phyloP scores from a whole-genome alignment of 805 yeast genomes.

The Sugiyamaella mastotermitis region DNA sequence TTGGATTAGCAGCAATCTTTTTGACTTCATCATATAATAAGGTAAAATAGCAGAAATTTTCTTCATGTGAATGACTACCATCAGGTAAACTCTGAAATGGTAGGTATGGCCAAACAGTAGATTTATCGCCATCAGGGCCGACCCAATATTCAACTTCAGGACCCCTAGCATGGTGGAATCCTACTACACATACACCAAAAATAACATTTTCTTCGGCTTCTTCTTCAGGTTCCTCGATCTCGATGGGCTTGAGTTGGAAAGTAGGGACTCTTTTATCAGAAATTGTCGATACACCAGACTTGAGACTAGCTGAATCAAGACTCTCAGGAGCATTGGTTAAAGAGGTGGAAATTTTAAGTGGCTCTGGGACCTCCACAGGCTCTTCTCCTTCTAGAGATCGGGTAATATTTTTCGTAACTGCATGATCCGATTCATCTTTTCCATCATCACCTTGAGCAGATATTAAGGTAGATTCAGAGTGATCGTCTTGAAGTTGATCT shows the following conservation, averaged over 20 bases:
- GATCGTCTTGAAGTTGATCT: too few relatives aligned
- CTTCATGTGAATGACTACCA: constrained; percentile 90
- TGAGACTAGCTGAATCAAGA: background rate
- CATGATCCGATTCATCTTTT: too few relatives aligned
- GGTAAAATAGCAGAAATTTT: constrained; percentile 87
- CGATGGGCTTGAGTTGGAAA: constrained; percentile 11
- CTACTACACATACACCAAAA: constrained; percentile 83
- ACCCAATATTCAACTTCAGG: constrained; percentile 95
- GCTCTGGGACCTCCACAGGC: constrained; percentile 1
- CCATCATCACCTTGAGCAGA: too few relatives aligned
- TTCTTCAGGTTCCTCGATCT: constrained; percentile 1
- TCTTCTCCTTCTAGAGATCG: background rate
- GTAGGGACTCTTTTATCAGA: background rate
- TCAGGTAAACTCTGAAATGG: constrained; percentile 96
- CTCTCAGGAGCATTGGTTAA: background rate
- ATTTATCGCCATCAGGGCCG: constrained; percentile 39
- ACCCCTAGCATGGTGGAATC: constrained; percentile 87
- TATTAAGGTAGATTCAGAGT: too few relatives aligned
- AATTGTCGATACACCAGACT: constrained; percentile 2
- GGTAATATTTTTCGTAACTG: too few relatives aligned
- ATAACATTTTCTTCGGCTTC: constrained; percentile 35
- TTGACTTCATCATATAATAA: constrained; percentile 59
- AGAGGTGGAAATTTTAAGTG: too few relatives aligned
- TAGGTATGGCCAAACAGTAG: constrained; percentile 69
- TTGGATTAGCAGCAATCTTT: constrained; percentile 39